A percentile compares a stretch with the other conserved stretches of the same genome.
These are phyloP conservation scores for Rhizopogon vinicolor DNA, from an alignment of 768 basidiomycete species.

Conservation along the genomic window DNA sequence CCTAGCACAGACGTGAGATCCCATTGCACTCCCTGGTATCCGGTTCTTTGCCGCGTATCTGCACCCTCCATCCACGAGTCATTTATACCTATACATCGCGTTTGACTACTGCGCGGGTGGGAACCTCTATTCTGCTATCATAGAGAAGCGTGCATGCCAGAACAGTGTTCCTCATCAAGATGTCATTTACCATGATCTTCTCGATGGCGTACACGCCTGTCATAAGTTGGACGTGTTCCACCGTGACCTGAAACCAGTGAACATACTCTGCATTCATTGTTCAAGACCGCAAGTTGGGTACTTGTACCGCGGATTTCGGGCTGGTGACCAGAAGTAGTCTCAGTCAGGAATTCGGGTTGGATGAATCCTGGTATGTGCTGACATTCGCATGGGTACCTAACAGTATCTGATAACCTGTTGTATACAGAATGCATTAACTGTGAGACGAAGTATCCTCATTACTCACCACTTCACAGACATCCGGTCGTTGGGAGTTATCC, in stretches of 20 bases:
- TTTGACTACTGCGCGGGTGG: constrained; percentile 54
- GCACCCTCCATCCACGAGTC: constrained; percentile 64
- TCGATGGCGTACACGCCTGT: constrained; percentile 75
- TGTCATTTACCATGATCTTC: constrained; percentile 66
- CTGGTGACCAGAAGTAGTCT: constrained; percentile 46
- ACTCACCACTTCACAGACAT: constrained; percentile 40
- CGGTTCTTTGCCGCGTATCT: constrained; percentile 52
- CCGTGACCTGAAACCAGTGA: constrained; percentile 87
- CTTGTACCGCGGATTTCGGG: constrained; percentile 78
- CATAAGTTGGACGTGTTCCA: constrained; percentile 72
- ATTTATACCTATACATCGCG: constrained; percentile 45
- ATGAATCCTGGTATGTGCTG: constrained; percentile 62
- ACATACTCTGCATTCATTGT: constrained; percentile 55
- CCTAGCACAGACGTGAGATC: constrained; percentile 64
- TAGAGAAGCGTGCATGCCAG: constrained; percentile 45
- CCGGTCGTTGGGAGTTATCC: constrained; percentile 75
- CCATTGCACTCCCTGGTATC: constrained; percentile 43
- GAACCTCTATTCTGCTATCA: constrained; percentile 73
- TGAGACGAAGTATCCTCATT: constrained; percentile 25
- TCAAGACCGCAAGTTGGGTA: constrained; percentile 30
- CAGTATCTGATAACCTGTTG: not conserved
- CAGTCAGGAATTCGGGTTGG: constrained; percentile 49
- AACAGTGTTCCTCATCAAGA: constrained; percentile 55
- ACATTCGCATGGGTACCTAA: not conserved
- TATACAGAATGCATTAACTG: constrained; percentile 50